These are phyloP conservation scores for Septoria linicola DNA, from an alignment of 2,329 filamentous ascomycete species.

Conservation along the genomic window DNA sequence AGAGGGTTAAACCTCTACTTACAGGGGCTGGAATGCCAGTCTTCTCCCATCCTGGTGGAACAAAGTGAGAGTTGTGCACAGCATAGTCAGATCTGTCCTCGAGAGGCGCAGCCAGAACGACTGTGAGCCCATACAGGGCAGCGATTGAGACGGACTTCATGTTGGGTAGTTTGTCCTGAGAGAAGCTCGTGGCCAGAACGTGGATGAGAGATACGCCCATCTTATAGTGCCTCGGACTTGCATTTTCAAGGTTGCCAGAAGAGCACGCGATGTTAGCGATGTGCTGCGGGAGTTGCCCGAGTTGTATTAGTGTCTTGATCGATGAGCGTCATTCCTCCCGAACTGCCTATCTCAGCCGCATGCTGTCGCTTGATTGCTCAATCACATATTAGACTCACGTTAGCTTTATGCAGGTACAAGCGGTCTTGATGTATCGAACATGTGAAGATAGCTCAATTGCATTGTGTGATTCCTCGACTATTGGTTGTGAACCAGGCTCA, in stretches of 20 bases:
- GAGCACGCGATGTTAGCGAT: constrained; percentile 4
- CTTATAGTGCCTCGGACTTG: background rate
- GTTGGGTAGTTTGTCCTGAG: background rate
- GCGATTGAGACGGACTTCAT: constrained; percentile 11
- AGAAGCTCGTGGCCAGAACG: background rate
- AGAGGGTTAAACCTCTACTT: background rate
- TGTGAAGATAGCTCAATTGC: too few relatives aligned
- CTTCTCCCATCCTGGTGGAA: constrained; percentile 24
- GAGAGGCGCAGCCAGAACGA: constrained; percentile 18
- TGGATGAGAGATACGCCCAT: background rate
- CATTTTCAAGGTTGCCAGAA: background rate
- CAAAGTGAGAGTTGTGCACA: constrained; percentile 22
- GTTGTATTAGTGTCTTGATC: constrained; percentile 1
- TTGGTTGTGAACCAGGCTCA: too few relatives aligned
- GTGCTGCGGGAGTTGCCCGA: constrained; percentile 1
- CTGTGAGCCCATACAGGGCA: constrained; percentile 3
- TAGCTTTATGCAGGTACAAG: constrained; percentile 12
- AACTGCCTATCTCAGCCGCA: constrained; percentile 4
- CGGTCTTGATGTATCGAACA: background rate
- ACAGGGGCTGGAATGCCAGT: constrained; percentile 22
- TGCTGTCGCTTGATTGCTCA: constrained; percentile 5
- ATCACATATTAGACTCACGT: constrained; percentile 1
- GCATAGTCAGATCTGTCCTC: constrained; percentile 21
- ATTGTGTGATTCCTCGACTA: too few relatives aligned
- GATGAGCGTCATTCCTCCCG: background rate